Base-by-base conservation (phyloP, 139 green algal genomes). In the Chlorella sp. region DNA sequence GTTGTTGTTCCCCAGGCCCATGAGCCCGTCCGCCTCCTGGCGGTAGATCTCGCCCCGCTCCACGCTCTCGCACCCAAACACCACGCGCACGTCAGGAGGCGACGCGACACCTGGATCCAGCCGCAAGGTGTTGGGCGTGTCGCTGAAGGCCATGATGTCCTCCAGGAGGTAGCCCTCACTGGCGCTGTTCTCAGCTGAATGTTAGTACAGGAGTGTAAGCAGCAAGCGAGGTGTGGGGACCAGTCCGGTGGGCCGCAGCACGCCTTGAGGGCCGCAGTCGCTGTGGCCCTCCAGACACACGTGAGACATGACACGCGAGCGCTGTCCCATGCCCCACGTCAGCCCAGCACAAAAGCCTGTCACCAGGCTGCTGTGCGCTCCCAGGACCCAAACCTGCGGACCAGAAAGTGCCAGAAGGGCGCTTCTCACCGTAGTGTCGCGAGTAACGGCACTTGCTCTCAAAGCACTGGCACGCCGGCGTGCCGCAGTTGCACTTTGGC, bases 11-110 rank as follows among this genome's bases (percentile, higher is more conserved):
- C 94, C 94, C 74, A 98, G 88, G 4, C 93, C 94, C 68, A 97
- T 79, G 42, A 98, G 89, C 22, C 94, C 94, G 71, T 98, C 94
- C 0, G 93, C 94, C 35, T 10, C 55, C 55, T 64, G 55, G 30
- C 84, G 79, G 76, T 86, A 96, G 34, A 98, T 96, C 72, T 93
- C 89, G 0, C 94, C 94, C 20, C 89, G 97, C 78, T 98, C 94
- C 20, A 6, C 65, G 42, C 61, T n/a, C 32, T 62, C 70, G 27
- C 74, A 79, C 22, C 79, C 79, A 66, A 85, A 85, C 34, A 85
- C 79, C 34, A 85, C 35, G 24, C 68, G 67, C 42, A 72, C 67
- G 75, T 27, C 14, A 30, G 22, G 14, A 10, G 55, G 55, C 4
- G 55, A 10, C 6, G 68, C n/a, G 69, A 64, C 26, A 62, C 55